Conservation (phyloP, 2,329 filamentous ascomycete species). For the Ceratocystis eucalypticola region DNA sequence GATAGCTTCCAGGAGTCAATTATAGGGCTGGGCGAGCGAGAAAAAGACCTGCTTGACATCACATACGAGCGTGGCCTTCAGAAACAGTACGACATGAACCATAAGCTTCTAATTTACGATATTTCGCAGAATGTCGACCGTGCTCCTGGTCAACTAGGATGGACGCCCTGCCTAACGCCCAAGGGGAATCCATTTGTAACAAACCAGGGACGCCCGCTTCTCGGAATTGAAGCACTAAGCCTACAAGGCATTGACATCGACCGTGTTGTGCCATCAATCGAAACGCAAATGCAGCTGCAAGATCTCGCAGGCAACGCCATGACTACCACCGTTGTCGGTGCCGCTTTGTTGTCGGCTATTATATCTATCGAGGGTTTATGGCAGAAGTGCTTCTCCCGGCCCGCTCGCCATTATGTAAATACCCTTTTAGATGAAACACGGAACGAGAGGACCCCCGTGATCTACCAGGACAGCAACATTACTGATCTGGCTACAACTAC, state of each 20-base stretch:
- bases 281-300: slow-evolving; percentile 48
- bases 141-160: slow-evolving; percentile 39
- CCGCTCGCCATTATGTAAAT: slow-evolving; percentile 10
- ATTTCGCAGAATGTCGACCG: slow-evolving; percentile 62
- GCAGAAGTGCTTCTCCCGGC: background rate
- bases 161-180: slow-evolving; percentile 56
- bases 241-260: slow-evolving; percentile 57
- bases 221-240: slow-evolving; percentile 47
- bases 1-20: slow-evolving; percentile 41
- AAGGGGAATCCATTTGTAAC: slow-evolving; percentile 47
- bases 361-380: slow-evolving; percentile 25
- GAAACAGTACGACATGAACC: slow-evolving; percentile 33
- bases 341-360: slow-evolving; percentile 46
- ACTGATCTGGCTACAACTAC: background rate
- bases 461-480: background rate
- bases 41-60: slow-evolving; percentile 55
- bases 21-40: slow-evolving; percentile 39
- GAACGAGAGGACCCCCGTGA: background rate
- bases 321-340: slow-evolving; percentile 58
- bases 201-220: slow-evolving; percentile 44
- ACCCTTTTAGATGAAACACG: slow-evolving; percentile 1
- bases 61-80: slow-evolving; percentile 36
- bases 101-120: slow-evolving; percentile 41
- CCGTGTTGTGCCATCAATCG: slow-evolving; percentile 48
- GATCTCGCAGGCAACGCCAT: slow-evolving; percentile 71